Conservation (phyloP, 257 asterid genomes). For the Capsicum pubescens region DNA sequence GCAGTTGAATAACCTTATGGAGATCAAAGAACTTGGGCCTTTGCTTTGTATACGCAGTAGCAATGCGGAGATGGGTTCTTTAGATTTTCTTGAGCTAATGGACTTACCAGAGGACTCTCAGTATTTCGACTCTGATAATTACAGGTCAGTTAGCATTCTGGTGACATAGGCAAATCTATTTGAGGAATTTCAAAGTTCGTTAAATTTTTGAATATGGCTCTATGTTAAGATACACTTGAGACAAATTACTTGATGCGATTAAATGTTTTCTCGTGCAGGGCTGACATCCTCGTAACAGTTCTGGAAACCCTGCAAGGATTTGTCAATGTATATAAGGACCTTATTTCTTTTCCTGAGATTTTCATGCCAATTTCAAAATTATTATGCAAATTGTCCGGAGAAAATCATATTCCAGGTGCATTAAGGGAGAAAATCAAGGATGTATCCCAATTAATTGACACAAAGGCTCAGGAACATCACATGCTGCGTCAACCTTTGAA, state of each 20-base stretch:
- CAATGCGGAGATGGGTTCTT: constrained; percentile 52
- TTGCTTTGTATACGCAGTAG: constrained; percentile 60
- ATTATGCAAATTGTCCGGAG: constrained; percentile 54
- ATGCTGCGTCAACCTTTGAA: constrained; percentile 72
- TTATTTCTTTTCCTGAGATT: constrained; percentile 85
- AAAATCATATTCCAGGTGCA: constrained; percentile 58
- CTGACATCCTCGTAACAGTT: constrained; percentile 63
- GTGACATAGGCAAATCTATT: background rate
- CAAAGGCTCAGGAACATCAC: constrained; percentile 59
- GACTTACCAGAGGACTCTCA: constrained; percentile 83
- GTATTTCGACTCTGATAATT: constrained; percentile 64
- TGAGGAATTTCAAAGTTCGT: background rate
- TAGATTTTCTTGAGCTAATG: constrained; percentile 67
- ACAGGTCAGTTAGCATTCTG: constrained; percentile 53
- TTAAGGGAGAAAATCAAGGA: constrained; percentile 59
- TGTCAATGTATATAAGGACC: constrained; percentile 50
- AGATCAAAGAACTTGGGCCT: constrained; percentile 65
- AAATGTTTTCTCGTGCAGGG: constrained; percentile 53
- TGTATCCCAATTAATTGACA: constrained; percentile 49
- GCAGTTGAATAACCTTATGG: constrained; percentile 86
- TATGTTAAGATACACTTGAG: background rate
- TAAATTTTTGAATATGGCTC: background rate
- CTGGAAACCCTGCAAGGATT: constrained; percentile 74
- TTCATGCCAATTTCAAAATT: constrained; percentile 66
- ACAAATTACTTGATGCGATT: background rate